These are phyloP conservation scores for Inga oerstediana DNA, from an alignment of 306 rosid genomes.

Conservation along the genomic window DNA sequence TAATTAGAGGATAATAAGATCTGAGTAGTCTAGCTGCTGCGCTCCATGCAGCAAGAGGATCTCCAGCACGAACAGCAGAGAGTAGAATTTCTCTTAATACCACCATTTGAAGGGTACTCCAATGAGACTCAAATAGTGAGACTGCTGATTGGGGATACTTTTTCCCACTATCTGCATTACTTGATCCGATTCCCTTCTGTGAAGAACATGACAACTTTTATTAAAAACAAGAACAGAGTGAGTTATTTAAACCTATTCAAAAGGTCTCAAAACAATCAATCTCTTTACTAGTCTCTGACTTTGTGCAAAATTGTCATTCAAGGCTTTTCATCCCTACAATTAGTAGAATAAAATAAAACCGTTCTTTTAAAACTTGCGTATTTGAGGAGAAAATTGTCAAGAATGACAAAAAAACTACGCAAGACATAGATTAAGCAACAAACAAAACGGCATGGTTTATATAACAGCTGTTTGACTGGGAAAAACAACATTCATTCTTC, in stretches of 20 bases:
- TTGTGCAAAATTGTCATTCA: slow-evolving; percentile 14
- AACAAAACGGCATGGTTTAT: slow-evolving; percentile 10
- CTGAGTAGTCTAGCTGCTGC: slow-evolving; percentile 95
- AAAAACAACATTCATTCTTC: background rate
- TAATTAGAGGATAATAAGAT: slow-evolving; percentile 90
- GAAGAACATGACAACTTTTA: slow-evolving; percentile 30
- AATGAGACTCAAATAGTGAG: slow-evolving; percentile 89
- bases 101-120: slow-evolving; percentile 99
- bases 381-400: background rate
- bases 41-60: slow-evolving; percentile 99
- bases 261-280: slow-evolving; percentile 19
- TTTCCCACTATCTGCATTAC: slow-evolving; percentile 70
- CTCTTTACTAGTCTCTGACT: slow-evolving; percentile 13
- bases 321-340: background rate
- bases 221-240: slow-evolving; percentile 10
- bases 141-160: slow-evolving; percentile 80
- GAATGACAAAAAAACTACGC: background rate
- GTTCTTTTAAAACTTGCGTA: background rate
- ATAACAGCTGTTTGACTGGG: background rate
- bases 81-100: slow-evolving; percentile 91
- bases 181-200: slow-evolving; percentile 72
- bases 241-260: background rate
- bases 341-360: background rate
- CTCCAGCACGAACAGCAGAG: slow-evolving; percentile 95
- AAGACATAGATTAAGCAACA: slow-evolving; percentile 6